These are phyloP conservation scores for Penicillium cinerascens DNA, from an alignment of 495 filamentous ascomycete genomes.

Conservation along the genomic window DNA sequence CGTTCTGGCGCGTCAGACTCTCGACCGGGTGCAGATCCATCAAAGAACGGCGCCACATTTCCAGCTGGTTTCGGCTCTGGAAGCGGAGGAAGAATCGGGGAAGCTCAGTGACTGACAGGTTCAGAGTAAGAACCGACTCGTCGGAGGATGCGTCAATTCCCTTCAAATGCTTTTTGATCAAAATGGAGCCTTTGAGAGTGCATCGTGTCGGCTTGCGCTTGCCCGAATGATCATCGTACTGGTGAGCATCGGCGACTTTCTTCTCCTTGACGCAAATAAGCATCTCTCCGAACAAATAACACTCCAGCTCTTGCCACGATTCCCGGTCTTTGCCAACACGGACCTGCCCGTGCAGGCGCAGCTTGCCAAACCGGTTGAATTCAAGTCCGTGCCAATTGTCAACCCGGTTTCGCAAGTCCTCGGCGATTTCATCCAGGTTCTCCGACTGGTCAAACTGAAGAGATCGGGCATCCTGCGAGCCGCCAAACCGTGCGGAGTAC, in stretches of 20 bases:
- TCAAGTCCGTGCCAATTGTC: constrained; percentile 99
- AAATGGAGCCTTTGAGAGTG: constrained; percentile 94
- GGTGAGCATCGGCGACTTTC: constrained; percentile 61
- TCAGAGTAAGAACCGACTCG: constrained; percentile 82
- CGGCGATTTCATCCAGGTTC: constrained; percentile 77
- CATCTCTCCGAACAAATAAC: constrained; percentile 97
- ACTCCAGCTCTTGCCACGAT: constrained; percentile 98
- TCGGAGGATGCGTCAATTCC: constrained; percentile 75
- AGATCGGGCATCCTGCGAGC: constrained; percentile 29
- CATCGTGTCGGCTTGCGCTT: constrained; percentile 67
- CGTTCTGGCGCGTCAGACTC: constrained; percentile 58
- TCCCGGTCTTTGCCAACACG: constrained; percentile 94
- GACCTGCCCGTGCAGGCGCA: constrained; percentile 86
- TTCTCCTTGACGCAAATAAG: constrained; percentile 99
- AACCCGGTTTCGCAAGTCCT: constrained; percentile 77
- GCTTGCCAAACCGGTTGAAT: constrained; percentile 88
- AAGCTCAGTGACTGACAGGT: constrained; percentile 89
- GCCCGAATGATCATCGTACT: constrained; percentile 47
- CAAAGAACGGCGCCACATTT: constrained; percentile 86
- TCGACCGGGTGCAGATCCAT: constrained; percentile 72
- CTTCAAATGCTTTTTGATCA: constrained; percentile 97
- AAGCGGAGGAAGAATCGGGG: constrained; percentile 95
- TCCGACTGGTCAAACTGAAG: constrained; percentile 53
- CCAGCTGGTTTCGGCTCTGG: constrained; percentile 77
- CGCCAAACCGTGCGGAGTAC: constrained; percentile 31